Conservation (phyloP, 73 alveolate species). For the Effrenium voratum region DNA sequence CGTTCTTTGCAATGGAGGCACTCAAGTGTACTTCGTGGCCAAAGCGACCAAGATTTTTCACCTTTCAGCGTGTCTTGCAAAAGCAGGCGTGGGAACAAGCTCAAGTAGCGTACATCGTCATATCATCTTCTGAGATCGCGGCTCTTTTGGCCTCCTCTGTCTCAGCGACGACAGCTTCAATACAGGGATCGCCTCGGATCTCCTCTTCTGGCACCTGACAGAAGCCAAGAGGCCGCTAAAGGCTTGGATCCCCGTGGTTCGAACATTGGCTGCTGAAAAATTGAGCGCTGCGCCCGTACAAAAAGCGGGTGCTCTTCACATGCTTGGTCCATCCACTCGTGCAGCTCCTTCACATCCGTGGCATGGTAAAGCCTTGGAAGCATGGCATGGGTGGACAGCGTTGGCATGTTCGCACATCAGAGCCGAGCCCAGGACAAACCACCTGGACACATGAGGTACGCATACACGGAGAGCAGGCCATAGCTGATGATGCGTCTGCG, state of each 20-base stretch:
- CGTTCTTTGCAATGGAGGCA: background rate
- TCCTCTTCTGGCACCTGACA: slow-evolving; percentile 48
- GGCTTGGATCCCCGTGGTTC: background rate
- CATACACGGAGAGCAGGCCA: slow-evolving; percentile 61
- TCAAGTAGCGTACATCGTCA: background rate
- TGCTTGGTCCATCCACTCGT: slow-evolving; percentile 71
- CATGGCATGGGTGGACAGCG: no score
- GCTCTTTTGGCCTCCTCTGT: slow-evolving; percentile 71
- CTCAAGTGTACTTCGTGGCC: slow-evolving; percentile 72
- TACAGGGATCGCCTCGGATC: slow-evolving; percentile 35
- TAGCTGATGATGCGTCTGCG: slow-evolving; percentile 70
- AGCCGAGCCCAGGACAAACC: slow-evolving; percentile 5
- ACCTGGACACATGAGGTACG: slow-evolving; percentile 48
- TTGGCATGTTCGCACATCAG: no score
- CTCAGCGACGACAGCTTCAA: slow-evolving; percentile 63
- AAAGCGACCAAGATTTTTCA: slow-evolving; percentile 67
- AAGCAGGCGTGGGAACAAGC: background rate
- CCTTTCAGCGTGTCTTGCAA: background rate
- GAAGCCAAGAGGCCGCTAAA: background rate
- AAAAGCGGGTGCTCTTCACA: slow-evolving; percentile 77
- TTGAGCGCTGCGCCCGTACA: slow-evolving; percentile 9
- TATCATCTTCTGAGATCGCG: background rate
- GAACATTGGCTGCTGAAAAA: background rate
- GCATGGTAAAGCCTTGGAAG: slow-evolving; percentile 59
- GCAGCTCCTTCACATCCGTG: slow-evolving; percentile 75